Evolutionary conservation across 768 basidiomycete genomes (phyloP), one percentile per base, ranked within the genome.

Genomic region (Lactarius akahatsu): DNA sequence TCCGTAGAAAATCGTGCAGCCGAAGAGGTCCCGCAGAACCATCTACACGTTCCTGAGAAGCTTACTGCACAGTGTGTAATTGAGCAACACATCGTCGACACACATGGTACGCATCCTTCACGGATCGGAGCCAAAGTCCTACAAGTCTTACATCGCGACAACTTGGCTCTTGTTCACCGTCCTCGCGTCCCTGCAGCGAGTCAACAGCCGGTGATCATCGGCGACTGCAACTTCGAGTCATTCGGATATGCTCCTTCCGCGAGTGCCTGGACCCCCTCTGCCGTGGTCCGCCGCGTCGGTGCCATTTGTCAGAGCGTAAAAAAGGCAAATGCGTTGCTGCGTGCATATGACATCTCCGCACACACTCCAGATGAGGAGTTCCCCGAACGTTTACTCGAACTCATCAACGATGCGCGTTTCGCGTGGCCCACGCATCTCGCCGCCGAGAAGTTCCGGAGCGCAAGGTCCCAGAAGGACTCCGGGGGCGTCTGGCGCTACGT

Each of bases 371-470:
- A 85, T 47, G 86, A 88, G 20, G 90, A 91, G 70, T 83, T 92
- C 57, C 78, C 81, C 8, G 87, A 88, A 8, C 84, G 82, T 56
- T 80, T 92, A 0, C 77, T 90, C n/a, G 90, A 92, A 56, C 80
- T 92, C 38, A 83, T 92, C 54, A 86, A 87, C 69, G 91, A 92
- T 67, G 82, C 88, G 13, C 84, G 87, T 30, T 80, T 92, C 40
- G 87, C 88, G 16, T 92, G 89, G 89, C 89, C 89, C 11, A 88
- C 86, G 1, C 86, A 92, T 30, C 84, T 86, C 67, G 77, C 88
- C 41, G 83, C 82, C 3, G 77, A 81, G 60, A 43, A 36, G 38
- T 62, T 63, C n/a, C 66, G 52, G 10, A 58, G 26, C 16, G 50
- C 69, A 2, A 36, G 56, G 26, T 28, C 16, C 1, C 10, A 7